phyloP scores from a whole-genome alignment of 2,329 filamentous ascomycete genomes.

The Pseudopithomyces maydicus region DNA sequence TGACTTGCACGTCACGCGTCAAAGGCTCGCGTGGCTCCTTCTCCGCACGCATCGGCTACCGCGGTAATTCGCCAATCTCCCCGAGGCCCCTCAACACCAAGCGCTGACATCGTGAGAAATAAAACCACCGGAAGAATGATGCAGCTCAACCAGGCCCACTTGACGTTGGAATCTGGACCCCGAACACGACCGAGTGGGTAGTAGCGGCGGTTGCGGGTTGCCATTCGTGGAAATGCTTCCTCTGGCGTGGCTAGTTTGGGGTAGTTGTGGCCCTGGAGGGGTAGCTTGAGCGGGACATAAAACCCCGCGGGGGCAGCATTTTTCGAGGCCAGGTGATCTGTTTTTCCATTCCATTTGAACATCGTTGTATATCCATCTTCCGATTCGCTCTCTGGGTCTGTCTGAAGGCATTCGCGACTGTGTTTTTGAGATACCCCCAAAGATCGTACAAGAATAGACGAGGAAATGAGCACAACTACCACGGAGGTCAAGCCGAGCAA shows the following conservation, averaged over 20 bases:
- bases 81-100: constrained; percentile 21
- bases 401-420: neutral
- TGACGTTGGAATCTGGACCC: neutral
- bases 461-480: constrained; percentile 39
- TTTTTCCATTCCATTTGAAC: neutral
- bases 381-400: neutral
- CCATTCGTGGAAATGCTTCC: constrained; percentile 30
- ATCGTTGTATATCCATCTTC: neutral
- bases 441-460: neutral
- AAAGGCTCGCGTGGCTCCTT: neutral
- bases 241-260: constrained; percentile 8
- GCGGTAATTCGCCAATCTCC: neutral
- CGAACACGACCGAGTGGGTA: constrained; percentile 7
- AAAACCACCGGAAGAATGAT: constrained; percentile 12
- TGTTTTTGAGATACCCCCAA: neutral
- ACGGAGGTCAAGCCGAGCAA: constrained; percentile 63
- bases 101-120: constrained; percentile 21
- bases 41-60: neutral
- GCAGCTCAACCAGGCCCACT: neutral
- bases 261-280: constrained; percentile 9
- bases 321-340: neutral
- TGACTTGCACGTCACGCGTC: neutral
- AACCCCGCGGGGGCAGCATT: neutral
- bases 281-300: constrained; percentile 6
- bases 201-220: constrained; percentile 14